phyloP scores from a whole-genome alignment of 495 filamentous ascomycete species.

The Xylaria flabelliformis region DNA sequence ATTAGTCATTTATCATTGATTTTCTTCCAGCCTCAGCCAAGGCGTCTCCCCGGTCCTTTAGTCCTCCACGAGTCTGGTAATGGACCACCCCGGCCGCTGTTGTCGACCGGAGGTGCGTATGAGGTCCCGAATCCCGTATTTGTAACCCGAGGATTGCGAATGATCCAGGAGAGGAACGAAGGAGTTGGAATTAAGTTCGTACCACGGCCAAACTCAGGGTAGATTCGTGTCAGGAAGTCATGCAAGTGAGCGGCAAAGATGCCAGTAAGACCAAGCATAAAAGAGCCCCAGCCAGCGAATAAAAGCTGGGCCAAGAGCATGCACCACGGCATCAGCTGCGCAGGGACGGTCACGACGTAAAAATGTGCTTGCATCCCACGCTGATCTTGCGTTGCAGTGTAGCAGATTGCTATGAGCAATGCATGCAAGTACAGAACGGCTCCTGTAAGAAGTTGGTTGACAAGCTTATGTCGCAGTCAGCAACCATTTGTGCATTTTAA shows the following conservation, averaged over 20 bases:
- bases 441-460: conserved; percentile 59
- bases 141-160: conserved; percentile 54
- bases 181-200: conserved; percentile 75
- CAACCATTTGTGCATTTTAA: conserved; percentile 17
- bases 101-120: conserved; percentile 43
- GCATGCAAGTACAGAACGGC: conserved; percentile 64
- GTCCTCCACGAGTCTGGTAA: conserved; percentile 67
- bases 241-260: conserved; percentile 83
- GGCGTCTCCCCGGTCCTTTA: conserved; percentile 70
- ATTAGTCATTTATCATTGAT: conserved; percentile 14
- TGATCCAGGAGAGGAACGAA: conserved; percentile 65
- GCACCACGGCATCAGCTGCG: conserved; percentile 75
- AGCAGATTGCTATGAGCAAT: conserved; percentile 77
- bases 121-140: conserved; percentile 67
- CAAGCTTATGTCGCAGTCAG: conserved; percentile 46
- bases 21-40: conserved; percentile 53
- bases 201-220: conserved; percentile 83
- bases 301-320: conserved; percentile 75
- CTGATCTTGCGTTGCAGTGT: conserved; percentile 83
- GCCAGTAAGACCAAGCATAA: conserved; percentile 66
- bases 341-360: conserved; percentile 78
- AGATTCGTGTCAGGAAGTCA: conserved; percentile 83
- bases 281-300: conserved; percentile 52
- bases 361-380: conserved; percentile 71
- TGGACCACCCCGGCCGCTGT: conserved; percentile 47